These are phyloP conservation scores for Carex myosuroides DNA, from an alignment of 176 grass and related monocot genomes.

Conservation along the genomic window DNA sequence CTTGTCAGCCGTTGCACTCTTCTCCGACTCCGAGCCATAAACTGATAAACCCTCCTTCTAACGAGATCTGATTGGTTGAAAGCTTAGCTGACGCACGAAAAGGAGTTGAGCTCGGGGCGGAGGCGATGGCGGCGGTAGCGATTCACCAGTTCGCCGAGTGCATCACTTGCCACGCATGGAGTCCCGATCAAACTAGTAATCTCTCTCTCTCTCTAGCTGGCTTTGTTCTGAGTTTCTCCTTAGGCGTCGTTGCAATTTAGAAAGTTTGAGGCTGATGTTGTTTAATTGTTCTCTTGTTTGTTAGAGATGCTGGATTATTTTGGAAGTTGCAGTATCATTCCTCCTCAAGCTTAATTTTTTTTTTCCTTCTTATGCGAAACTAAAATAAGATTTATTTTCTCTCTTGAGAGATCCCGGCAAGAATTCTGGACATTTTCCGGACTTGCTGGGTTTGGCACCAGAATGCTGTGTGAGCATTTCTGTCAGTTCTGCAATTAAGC, in stretches of 20 bases:
- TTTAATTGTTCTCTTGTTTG: background rate
- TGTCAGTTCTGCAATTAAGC: background rate
- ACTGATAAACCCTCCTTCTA: background rate
- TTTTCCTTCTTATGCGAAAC: background rate
- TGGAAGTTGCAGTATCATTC: background rate
- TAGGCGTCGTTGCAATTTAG: background rate
- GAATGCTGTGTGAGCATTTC: background rate
- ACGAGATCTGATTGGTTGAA: background rate
- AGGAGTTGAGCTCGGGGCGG: background rate
- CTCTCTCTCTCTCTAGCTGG: background rate
- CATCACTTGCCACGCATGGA: conserved; percentile 98
- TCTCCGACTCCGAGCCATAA: background rate
- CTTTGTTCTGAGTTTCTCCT: background rate
- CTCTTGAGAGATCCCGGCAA: background rate
- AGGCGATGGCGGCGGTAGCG: conserved; percentile 52
- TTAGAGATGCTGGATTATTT: background rate
- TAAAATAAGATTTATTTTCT: background rate
- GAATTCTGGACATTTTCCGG: background rate
- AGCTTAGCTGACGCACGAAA: background rate
- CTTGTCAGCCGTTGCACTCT: background rate
- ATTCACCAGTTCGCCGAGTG: conserved; percentile 96
- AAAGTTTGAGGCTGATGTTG: background rate
- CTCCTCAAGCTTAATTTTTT: background rate
- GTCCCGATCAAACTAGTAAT: conserved; percentile 77
- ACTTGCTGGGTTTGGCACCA: background rate